phyloP scores from a whole-genome alignment of 345 rosid species.

The Pistacia atlantica region DNA sequence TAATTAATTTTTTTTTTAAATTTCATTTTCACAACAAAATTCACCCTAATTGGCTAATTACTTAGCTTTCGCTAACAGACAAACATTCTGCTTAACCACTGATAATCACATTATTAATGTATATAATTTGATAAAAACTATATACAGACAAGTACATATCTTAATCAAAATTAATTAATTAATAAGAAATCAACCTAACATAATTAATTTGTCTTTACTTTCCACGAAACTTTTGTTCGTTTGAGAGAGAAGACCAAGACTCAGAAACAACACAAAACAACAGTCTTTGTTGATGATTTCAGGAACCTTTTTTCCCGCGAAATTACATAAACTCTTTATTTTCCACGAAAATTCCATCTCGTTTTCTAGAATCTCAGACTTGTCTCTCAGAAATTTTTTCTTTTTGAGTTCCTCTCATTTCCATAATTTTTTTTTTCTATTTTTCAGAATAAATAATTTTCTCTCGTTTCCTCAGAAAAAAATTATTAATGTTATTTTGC shows the following conservation, averaged over 20 bases:
- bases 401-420: background rate
- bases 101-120: background rate
- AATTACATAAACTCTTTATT: background rate
- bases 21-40: background rate
- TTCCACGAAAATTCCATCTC: background rate
- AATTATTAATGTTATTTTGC: background rate
- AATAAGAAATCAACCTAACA: background rate
- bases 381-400: background rate
- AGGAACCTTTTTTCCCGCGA: slow-evolving; percentile 3
- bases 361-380: background rate
- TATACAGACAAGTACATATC: background rate
- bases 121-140: background rate
- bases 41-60: background rate
- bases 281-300: background rate
- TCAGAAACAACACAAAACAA: background rate
- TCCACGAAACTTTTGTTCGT: background rate
- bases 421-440: background rate
- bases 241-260: background rate
- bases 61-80: background rate
- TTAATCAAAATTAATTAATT: background rate
- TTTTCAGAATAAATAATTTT: background rate
- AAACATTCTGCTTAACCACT: background rate
- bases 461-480: background rate
- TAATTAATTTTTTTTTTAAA: too few relatives aligned
- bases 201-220: background rate